A percentile compares a stretch with the other conserved stretches of the same genome.
These are phyloP conservation scores for Friedmanniomyces simplex DNA, from an alignment of 495 filamentous ascomycete species.

Conservation along the genomic window DNA sequence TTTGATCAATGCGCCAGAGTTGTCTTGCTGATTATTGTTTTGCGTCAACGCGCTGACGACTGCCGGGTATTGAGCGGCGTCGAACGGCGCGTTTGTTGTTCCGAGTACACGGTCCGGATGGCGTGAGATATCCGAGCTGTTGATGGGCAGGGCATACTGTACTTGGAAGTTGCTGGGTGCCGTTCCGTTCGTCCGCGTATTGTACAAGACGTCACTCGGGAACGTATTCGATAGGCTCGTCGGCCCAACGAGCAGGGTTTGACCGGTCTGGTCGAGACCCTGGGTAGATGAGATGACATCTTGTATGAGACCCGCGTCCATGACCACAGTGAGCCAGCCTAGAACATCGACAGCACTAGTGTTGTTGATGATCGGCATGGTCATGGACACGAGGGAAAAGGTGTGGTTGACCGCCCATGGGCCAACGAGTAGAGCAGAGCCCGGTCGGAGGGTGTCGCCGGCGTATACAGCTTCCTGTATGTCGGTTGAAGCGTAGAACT, in stretches of 20 bases:
- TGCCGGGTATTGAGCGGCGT: constrained; percentile 45
- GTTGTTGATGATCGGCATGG: constrained; percentile 60
- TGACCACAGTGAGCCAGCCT: constrained; percentile 64
- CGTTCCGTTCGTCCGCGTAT: constrained; percentile 5
- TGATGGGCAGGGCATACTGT: constrained; percentile 34
- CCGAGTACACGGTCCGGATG: constrained; percentile 40
- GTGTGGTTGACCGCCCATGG: constrained; percentile 56
- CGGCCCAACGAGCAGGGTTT: constrained; percentile 58
- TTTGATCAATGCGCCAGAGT: constrained; percentile 46
- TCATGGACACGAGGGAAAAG: constrained; percentile 70
- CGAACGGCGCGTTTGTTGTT: constrained; percentile 42
- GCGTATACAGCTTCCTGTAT: constrained; percentile 32
- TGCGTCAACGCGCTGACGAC: constrained; percentile 45
- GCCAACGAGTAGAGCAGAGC: constrained; percentile 51
- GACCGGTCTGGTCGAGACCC: constrained; percentile 57
- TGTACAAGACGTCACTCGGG: constrained; percentile 27
- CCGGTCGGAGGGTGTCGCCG: constrained; percentile 39
- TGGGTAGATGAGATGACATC: constrained; percentile 48
- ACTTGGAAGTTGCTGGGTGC: constrained; percentile 21
- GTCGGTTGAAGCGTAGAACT: constrained; percentile 32
- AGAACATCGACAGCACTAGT: constrained; percentile 47
- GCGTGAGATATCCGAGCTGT: constrained; percentile 32
- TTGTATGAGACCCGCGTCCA: constrained; percentile 50
- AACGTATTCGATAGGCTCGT: constrained; percentile 55
- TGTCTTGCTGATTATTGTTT: constrained; percentile 43